Conservation (phyloP, 805 yeast genomes). For the Pichia exigua region DNA sequence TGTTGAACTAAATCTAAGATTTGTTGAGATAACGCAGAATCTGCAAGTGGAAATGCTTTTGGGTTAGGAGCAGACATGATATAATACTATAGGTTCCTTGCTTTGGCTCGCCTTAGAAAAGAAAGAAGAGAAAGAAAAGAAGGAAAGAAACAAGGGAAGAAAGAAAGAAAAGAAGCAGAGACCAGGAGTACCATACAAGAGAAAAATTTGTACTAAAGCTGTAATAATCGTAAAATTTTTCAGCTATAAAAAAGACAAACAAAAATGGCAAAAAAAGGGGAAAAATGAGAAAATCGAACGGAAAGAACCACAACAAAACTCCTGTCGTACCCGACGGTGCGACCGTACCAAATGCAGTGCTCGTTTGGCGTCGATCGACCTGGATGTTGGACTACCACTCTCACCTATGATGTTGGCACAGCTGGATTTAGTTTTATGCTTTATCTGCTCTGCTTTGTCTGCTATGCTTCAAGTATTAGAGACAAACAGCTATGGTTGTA, state of each 20-base stretch:
- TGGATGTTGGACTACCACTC: too few species aligned
- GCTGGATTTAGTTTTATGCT: too few species aligned
- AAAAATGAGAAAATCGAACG: too few species aligned
- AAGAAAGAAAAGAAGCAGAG: neutral
- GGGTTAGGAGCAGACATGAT: conserved; percentile 86
- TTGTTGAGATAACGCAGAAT: conserved; percentile 90
- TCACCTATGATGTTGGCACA: too few species aligned
- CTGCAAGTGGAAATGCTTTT: conserved; percentile 98
- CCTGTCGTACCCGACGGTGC: too few species aligned
- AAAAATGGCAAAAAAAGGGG: neutral
- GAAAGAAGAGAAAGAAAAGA: neutral
- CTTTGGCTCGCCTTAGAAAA: conserved; percentile 36
- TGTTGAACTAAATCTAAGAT: conserved; percentile 97
- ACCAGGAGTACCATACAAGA: too few species aligned
- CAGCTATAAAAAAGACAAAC: neutral
- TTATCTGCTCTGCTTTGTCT: too few species aligned
- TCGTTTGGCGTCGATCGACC: too few species aligned
- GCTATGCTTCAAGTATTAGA: too few species aligned
- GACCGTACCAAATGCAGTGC: too few species aligned
- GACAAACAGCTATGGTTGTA: too few species aligned
- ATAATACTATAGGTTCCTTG: conserved; percentile 41
- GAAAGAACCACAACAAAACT: too few species aligned
- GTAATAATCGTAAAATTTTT: neutral
- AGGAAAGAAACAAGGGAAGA: neutral
- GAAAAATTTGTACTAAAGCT: neutral